Conservation (phyloP, 352 stramenopile genomes). For the Phytophthora macrochlamydospora region DNA sequence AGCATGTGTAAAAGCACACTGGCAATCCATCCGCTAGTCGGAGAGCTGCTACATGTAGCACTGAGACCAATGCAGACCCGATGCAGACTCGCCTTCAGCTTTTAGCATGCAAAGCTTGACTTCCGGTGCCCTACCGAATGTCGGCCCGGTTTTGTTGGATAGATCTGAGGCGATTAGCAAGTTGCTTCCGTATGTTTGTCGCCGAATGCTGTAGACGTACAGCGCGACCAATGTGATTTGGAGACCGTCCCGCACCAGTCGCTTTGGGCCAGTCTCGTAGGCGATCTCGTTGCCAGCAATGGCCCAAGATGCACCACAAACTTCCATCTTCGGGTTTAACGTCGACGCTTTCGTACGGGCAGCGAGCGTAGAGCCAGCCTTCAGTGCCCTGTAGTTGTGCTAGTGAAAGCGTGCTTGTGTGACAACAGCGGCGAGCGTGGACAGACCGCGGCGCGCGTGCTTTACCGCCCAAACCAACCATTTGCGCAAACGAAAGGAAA, state of each 20-base stretch:
- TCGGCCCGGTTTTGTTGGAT: neutral
- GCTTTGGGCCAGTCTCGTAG: neutral
- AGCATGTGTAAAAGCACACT: no score
- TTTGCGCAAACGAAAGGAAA: constrained; percentile 5
- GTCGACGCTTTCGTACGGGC: neutral
- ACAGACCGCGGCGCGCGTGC: constrained; percentile 1
- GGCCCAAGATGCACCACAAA: neutral
- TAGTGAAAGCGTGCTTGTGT: neutral
- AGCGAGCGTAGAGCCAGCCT: neutral
- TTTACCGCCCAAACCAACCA: constrained; percentile 3
- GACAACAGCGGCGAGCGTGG: constrained; percentile 6
- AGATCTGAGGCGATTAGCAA: neutral
- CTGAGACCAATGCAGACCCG: no score
- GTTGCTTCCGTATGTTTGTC: neutral
- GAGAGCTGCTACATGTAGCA: no score
- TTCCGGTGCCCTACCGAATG: neutral
- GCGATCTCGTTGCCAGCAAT: neutral
- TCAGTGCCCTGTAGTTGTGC: neutral
- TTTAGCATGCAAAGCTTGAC: neutral
- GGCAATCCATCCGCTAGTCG: no score
- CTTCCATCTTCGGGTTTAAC: neutral
- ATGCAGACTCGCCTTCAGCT: no score
- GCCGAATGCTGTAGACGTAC: neutral
- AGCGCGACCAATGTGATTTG: neutral
- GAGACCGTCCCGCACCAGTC: neutral